These are phyloP conservation scores for Thelephora ganbajun DNA, from an alignment of 768 basidiomycete genomes.

Conservation along the genomic window DNA sequence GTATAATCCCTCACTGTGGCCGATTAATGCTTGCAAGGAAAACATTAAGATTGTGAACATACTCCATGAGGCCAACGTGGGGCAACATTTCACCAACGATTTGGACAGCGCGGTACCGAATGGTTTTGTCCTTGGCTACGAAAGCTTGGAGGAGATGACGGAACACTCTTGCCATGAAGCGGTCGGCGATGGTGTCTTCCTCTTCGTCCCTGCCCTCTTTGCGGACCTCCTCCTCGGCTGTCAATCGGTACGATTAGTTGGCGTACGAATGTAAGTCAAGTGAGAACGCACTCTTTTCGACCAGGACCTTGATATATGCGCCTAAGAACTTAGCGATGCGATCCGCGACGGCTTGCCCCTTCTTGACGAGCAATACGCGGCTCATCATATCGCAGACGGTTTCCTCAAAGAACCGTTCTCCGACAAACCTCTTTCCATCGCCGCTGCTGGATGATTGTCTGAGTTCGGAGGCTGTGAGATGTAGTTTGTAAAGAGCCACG, in stretches of 20 bases:
- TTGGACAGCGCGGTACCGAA: conserved; percentile 69
- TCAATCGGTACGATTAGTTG: not conserved
- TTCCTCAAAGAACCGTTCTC: conserved; percentile 68
- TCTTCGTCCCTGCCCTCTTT: conserved; percentile 26
- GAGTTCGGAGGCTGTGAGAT: conserved; percentile 43
- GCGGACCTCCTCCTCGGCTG: conserved; percentile 23
- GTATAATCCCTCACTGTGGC: conserved; percentile 63
- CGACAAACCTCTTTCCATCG: conserved; percentile 39
- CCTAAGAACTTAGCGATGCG: conserved; percentile 71
- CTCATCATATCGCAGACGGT: conserved; percentile 45
- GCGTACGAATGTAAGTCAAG: not conserved
- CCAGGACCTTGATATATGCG: conserved; percentile 60
- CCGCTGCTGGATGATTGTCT: conserved; percentile 37
- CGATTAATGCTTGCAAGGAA: not conserved
- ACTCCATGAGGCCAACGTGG: conserved; percentile 81
- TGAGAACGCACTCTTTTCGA: conserved; percentile 50
- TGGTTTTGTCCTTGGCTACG: conserved; percentile 73
- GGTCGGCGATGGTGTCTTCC: conserved; percentile 34
- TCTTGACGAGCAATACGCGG: conserved; percentile 59
- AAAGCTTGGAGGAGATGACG: conserved; percentile 62
- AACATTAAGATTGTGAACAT: conserved; percentile 15
- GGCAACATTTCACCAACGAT: conserved; percentile 70
- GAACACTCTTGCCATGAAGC: conserved; percentile 35
- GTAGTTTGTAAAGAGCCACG: conserved; percentile 70
- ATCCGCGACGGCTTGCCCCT: conserved; percentile 66